Evolutionary conservation across 352 stramenopile genomes (phyloP).

Genomic region (Blastocystis sp.): DNA sequence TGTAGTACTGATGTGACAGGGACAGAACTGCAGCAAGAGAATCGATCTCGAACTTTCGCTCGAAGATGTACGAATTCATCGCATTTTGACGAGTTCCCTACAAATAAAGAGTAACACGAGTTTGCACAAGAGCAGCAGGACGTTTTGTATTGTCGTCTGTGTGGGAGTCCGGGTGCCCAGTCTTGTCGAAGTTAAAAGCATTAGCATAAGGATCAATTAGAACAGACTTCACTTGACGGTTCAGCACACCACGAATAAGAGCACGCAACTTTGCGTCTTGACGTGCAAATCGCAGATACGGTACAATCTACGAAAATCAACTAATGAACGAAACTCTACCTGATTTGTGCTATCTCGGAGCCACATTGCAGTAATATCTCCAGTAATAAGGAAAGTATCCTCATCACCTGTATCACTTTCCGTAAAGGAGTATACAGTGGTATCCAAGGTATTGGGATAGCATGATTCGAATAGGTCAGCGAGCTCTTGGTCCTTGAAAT

Average conservation of each 20-base stretch:
- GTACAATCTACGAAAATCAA: conserved; percentile 56
- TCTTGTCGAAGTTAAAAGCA: conserved; percentile 64
- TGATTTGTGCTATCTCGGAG: conserved; percentile 65
- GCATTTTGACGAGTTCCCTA: conserved; percentile 62
- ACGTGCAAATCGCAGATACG: conserved; percentile 62
- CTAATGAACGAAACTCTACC: conserved; percentile 8
- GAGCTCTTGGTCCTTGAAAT: conserved; percentile 62
- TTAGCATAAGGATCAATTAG: conserved; percentile 66
- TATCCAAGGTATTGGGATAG: conserved; percentile 66
- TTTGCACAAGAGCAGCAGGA: conserved; percentile 3
- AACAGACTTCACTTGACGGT: conserved; percentile 63
- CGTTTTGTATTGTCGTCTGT: conserved; percentile 61
- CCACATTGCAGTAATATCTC: conserved; percentile 66
- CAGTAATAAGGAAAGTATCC: conserved; percentile 66
- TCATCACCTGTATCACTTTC: conserved; percentile 42
- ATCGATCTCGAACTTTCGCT: conserved; percentile 68
- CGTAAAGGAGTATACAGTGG: conserved; percentile 64
- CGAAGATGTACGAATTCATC: conserved; percentile 66
- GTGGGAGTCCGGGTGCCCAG: conserved; percentile 57
- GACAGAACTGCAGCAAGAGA: conserved; percentile 65
- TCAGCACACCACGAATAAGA: conserved; percentile 65
- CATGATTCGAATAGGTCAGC: conserved; percentile 63
- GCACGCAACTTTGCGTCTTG: conserved; percentile 23
- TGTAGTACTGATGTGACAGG: conserved; percentile 64
- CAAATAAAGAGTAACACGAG: background rate